Percentiles rank a stretch among this genome's conserved stretches.
phyloP scores from a whole-genome alignment of 2,329 filamentous ascomycete species.

The Aspergillus jensenii region DNA sequence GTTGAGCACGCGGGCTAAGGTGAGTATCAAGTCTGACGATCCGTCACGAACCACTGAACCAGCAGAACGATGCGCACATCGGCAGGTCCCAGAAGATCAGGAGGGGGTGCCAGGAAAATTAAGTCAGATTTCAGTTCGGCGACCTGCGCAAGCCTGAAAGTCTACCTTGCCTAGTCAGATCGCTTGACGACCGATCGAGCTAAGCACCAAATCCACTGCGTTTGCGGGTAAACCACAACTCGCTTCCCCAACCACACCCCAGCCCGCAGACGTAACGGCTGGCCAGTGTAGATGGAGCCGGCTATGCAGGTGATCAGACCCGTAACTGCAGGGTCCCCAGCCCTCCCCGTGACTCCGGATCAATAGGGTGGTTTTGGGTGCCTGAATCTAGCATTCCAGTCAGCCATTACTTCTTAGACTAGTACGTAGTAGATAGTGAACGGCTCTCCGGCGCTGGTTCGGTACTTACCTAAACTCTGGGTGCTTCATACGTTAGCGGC shows the following conservation, averaged over 20 bases:
- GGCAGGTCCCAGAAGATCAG: slow-evolving; percentile 15
- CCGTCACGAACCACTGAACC: slow-evolving; percentile 30
- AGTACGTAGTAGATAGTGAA: background rate
- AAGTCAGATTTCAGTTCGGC: slow-evolving; percentile 21
- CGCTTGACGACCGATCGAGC: slow-evolving; percentile 22
- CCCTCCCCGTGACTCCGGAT: slow-evolving; percentile 24
- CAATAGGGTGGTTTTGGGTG: slow-evolving; percentile 20
- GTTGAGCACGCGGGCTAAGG: slow-evolving; percentile 27
- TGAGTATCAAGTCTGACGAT: slow-evolving; percentile 30
- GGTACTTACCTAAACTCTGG: slow-evolving; percentile 14
- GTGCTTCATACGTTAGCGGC: slow-evolving; percentile 4
- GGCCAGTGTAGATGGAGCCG: slow-evolving; percentile 29
- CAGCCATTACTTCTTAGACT: slow-evolving; percentile 7
- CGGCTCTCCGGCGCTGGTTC: background rate
- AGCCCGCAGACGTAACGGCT: slow-evolving; percentile 26
- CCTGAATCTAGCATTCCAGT: slow-evolving; percentile 33
- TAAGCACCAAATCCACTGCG: slow-evolving; percentile 27
- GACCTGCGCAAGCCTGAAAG: slow-evolving; percentile 27
- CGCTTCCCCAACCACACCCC: slow-evolving; percentile 24
- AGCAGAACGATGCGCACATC: slow-evolving; percentile 35
- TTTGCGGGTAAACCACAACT: slow-evolving; percentile 25
- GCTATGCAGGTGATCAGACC: slow-evolving; percentile 38
- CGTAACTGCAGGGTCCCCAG: slow-evolving; percentile 22
- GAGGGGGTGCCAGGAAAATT: slow-evolving; percentile 11
- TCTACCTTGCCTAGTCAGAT: slow-evolving; percentile 22